Conservation (phyloP, 2,329 filamentous ascomycete species). For the Coniochaeta sp. region DNA sequence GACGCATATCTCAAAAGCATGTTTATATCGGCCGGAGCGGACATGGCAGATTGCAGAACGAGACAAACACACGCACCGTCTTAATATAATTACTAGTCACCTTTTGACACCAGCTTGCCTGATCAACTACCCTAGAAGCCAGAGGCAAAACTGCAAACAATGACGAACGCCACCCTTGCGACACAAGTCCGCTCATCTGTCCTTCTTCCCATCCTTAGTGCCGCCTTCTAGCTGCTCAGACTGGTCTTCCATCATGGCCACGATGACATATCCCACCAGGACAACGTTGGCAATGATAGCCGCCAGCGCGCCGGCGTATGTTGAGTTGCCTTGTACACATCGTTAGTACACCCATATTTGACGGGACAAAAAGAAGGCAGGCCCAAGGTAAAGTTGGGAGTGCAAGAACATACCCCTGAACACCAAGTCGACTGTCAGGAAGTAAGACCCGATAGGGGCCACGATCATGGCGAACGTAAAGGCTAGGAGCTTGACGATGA, state of each 20-base stretch:
- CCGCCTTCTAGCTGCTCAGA: constrained; percentile 38
- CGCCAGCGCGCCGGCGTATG: constrained; percentile 76
- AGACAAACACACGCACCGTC: too few species aligned
- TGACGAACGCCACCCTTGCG: too few species aligned
- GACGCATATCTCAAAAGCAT: not conserved
- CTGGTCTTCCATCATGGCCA: constrained; percentile 83
- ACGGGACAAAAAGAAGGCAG: not conserved
- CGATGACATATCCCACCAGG: constrained; percentile 80
- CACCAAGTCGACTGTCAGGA: constrained; percentile 66
- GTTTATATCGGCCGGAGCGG: not conserved
- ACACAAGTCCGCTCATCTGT: not conserved
- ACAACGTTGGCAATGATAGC: constrained; percentile 90
- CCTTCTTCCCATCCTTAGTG: constrained; percentile 3
- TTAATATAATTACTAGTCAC: too few species aligned
- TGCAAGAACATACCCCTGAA: constrained; percentile 76
- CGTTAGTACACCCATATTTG: not conserved
- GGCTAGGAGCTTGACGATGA: constrained; percentile 82
- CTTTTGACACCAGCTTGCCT: too few species aligned
- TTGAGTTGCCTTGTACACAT: constrained; percentile 63
- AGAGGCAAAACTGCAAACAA: too few species aligned
- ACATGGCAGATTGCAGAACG: not conserved
- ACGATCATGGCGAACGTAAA: constrained; percentile 92
- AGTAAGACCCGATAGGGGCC: constrained; percentile 83
- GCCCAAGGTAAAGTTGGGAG: too few species aligned
- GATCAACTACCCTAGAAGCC: too few species aligned